Evolutionary conservation across 768 basidiomycete species (phyloP).

Genomic region (Calvatia gigantea): DNA sequence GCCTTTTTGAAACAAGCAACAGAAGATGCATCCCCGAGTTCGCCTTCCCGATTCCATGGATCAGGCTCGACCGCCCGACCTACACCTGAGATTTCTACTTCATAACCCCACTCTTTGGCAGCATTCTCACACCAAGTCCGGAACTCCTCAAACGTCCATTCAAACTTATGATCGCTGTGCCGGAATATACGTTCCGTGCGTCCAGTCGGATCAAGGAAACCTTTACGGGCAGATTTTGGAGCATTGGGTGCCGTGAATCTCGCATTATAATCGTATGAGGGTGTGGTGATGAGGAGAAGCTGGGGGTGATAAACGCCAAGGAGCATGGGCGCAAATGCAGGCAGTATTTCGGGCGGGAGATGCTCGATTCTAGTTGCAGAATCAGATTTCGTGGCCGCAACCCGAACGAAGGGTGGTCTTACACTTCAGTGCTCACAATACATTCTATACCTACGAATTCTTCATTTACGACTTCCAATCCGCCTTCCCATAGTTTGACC

Average conservation of each 20-base stretch:
- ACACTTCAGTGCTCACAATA: constrained; percentile 83
- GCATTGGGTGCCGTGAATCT: constrained; percentile 61
- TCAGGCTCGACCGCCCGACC: constrained; percentile 60
- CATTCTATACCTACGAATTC: constrained; percentile 64
- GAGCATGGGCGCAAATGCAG: constrained; percentile 63
- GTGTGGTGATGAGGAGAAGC: constrained; percentile 77
- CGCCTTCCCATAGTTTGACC: constrained; percentile 72
- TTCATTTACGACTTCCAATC: constrained; percentile 63
- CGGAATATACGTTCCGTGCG: constrained; percentile 75
- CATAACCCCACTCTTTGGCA: constrained; percentile 72
- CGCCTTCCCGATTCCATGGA: constrained; percentile 67
- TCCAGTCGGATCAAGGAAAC: constrained; percentile 70
- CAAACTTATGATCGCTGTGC: constrained; percentile 84
- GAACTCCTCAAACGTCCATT: constrained; percentile 83
- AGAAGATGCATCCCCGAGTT: constrained; percentile 63
- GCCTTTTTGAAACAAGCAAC: constrained; percentile 59
- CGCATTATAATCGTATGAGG: constrained; percentile 79
- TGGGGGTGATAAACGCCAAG: constrained; percentile 78
- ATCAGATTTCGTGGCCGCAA: neutral
- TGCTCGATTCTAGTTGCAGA: constrained; percentile 70
- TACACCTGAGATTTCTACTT: constrained; percentile 53
- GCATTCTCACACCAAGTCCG: constrained; percentile 50
- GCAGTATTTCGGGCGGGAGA: constrained; percentile 53
- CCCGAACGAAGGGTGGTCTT: constrained; percentile 24
- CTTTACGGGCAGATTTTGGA: constrained; percentile 40